phyloP scores from a whole-genome alignment of 75 land plant genomes.

The Ceratopteris richardii region DNA sequence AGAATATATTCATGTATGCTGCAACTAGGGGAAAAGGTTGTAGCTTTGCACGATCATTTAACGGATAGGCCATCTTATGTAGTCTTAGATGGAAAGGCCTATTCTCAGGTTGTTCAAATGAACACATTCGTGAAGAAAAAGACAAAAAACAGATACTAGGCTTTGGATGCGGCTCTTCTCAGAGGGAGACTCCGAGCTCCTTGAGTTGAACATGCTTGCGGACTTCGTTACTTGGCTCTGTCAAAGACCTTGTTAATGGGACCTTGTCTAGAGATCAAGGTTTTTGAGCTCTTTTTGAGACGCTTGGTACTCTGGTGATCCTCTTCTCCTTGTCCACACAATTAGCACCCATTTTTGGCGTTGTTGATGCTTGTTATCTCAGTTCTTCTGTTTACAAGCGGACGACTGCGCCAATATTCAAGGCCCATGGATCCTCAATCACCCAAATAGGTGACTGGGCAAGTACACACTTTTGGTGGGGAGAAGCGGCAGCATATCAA shows the following conservation, averaged over 20 bases:
- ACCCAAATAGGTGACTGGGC: constrained; percentile 76
- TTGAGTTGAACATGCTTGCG: constrained; percentile 78
- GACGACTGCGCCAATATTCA: constrained; percentile 80
- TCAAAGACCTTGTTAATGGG: constrained; percentile 77
- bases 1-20: too few species aligned
- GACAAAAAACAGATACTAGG: constrained; percentile 53
- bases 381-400: constrained; percentile 72
- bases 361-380: constrained; percentile 82
- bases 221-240: constrained; percentile 55
- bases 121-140: constrained; percentile 26
- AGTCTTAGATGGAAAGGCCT: not conserved
- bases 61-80: not conserved
- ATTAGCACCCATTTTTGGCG: constrained; percentile 90
- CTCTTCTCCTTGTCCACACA: constrained; percentile 64
- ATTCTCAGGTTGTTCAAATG: not conserved
- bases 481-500: constrained; percentile 85
- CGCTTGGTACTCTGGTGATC: constrained; percentile 74
- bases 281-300: constrained; percentile 45
- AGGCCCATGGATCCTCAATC: constrained; percentile 71
- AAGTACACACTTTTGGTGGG: constrained; percentile 92
- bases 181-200: constrained; percentile 52
- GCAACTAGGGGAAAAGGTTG: not conserved
- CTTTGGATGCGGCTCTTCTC: constrained; percentile 80
- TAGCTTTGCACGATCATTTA: not conserved
- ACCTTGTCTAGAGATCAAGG: too few species aligned